Conservation (phyloP, 2,329 filamentous ascomycete species). For the Beauveria medogensis region DNA sequence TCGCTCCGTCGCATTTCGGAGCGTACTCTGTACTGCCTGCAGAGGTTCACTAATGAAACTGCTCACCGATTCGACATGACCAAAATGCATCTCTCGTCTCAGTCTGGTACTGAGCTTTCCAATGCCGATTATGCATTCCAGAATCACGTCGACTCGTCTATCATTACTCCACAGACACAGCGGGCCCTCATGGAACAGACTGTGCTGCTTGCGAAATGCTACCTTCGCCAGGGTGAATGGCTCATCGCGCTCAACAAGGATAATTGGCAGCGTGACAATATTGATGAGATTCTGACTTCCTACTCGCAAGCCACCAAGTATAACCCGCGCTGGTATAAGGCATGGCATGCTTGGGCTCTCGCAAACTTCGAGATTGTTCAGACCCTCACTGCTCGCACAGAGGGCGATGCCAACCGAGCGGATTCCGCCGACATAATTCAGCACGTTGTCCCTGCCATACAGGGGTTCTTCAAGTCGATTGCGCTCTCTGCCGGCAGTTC, state of each 20-base stretch:
- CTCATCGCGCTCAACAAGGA: slow-evolving; percentile 76
- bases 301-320: slow-evolving; percentile 90
- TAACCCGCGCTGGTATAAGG: slow-evolving; percentile 95
- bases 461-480: slow-evolving; percentile 97
- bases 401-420: slow-evolving; percentile 35
- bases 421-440: slow-evolving; percentile 66
- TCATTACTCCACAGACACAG: slow-evolving; percentile 42
- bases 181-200: slow-evolving; percentile 52
- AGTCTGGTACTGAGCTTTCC: slow-evolving; percentile 38
- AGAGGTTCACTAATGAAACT: slow-evolving; percentile 53
- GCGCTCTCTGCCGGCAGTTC: slow-evolving; percentile 85
- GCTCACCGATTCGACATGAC: slow-evolving; percentile 46
- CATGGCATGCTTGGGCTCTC: slow-evolving; percentile 97
- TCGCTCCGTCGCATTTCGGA: slow-evolving; percentile 38
- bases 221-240: slow-evolving; percentile 95
- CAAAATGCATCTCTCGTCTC: slow-evolving; percentile 40
- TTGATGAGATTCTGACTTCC: slow-evolving; percentile 81
- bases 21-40: slow-evolving; percentile 50
- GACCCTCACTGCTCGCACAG: slow-evolving; percentile 59
- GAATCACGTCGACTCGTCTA: slow-evolving; percentile 34
- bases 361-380: slow-evolving; percentile 99
- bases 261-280: slow-evolving; percentile 80
- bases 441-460: slow-evolving; percentile 89
- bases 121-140: slow-evolving; percentile 43
- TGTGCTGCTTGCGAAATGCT: slow-evolving; percentile 84